These are phyloP conservation scores for Beauveria caledonica DNA, from an alignment of 2,329 filamentous ascomycete genomes.

Conservation along the genomic window DNA sequence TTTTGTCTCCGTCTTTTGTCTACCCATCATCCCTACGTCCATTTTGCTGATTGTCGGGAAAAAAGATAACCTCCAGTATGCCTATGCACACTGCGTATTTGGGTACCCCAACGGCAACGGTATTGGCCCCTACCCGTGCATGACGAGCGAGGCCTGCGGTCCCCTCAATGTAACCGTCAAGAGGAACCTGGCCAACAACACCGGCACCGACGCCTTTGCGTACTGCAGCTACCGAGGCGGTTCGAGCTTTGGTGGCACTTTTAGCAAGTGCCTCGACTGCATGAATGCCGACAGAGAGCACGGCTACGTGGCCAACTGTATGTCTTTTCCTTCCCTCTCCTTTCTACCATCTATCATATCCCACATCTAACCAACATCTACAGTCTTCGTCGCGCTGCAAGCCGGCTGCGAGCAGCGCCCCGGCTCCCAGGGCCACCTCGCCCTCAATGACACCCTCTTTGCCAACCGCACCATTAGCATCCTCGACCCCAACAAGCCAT, in stretches of 20 bases:
- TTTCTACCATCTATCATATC: neutral
- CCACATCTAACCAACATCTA: neutral
- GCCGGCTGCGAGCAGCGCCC: conserved; percentile 44
- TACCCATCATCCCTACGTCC: neutral
- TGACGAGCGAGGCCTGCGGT: conserved; percentile 43
- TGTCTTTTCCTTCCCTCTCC: conserved; percentile 12
- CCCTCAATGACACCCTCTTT: conserved; percentile 39
- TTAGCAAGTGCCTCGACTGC: conserved; percentile 37
- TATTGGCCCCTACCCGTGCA: conserved; percentile 39
- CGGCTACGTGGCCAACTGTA: conserved; percentile 43
- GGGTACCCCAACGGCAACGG: conserved; percentile 40
- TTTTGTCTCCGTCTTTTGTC: neutral
- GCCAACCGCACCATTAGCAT: conserved; percentile 16
- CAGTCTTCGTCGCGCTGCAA: conserved; percentile 42
- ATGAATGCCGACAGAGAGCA: conserved; percentile 34
- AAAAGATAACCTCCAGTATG: conserved; percentile 46
- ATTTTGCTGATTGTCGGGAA: neutral
- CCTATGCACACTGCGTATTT: conserved; percentile 44
- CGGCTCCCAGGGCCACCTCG: conserved; percentile 25
- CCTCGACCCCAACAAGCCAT: neutral
- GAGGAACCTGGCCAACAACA: conserved; percentile 29
- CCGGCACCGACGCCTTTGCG: conserved; percentile 19
- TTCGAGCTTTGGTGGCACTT: conserved; percentile 24
- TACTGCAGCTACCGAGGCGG: conserved; percentile 38
- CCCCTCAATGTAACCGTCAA: conserved; percentile 33